phyloP scores from a whole-genome alignment of 768 basidiomycete genomes.

The Auriscalpium orientale region DNA sequence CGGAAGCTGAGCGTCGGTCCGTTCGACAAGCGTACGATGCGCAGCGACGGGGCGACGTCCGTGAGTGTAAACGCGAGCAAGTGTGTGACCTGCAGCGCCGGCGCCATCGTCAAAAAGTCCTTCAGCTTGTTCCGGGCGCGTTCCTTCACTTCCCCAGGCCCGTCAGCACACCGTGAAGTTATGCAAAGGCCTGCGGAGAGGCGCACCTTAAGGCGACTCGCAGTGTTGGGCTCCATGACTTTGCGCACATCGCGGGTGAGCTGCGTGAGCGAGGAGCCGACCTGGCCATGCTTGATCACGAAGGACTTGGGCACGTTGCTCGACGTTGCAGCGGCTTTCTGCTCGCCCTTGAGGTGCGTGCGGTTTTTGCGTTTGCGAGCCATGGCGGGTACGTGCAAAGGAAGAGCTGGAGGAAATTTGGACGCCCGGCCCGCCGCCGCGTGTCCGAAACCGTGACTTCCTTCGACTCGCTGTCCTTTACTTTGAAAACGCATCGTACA shows the following conservation, averaged over 20 bases:
- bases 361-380: constrained; percentile 70
- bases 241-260: constrained; percentile 90
- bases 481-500: too few species aligned
- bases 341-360: constrained; percentile 66
- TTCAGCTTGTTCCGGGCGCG: constrained; percentile 83
- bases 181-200: not conserved
- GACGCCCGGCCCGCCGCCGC: too few species aligned
- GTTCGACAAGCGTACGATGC: constrained; percentile 78
- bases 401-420: not conserved
- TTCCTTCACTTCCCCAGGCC: constrained; percentile 51
- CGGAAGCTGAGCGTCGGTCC: constrained; percentile 94
- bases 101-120: constrained; percentile 90
- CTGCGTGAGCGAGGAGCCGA: constrained; percentile 79
- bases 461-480: too few species aligned
- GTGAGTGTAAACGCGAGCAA: constrained; percentile 88
- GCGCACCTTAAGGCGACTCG: constrained; percentile 76
- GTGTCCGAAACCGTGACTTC: too few species aligned
- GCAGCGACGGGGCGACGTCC: constrained; percentile 74
- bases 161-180: not conserved
- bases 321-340: constrained; percentile 22
- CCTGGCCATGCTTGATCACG: constrained; percentile 92
- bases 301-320: constrained; percentile 75
- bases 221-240: constrained; percentile 98
- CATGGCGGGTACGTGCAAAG: constrained; percentile 33
- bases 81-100: constrained; percentile 86